Evolutionary conservation across 768 basidiomycete genomes (phyloP).

Genomic region (Suillus paluster): DNA sequence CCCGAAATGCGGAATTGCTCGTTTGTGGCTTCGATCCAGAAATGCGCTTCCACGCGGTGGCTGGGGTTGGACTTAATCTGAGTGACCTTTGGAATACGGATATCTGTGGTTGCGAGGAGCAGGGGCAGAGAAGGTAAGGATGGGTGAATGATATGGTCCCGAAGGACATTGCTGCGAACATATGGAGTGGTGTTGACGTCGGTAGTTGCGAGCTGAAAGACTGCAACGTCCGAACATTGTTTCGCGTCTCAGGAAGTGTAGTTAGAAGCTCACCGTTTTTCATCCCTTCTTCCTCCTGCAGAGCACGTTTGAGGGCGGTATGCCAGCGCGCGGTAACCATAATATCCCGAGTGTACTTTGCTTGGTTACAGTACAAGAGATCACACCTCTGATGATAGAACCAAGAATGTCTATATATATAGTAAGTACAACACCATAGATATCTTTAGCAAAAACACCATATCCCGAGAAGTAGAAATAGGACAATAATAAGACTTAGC

Average conservation of each 20-base stretch:
- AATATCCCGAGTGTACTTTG: background rate
- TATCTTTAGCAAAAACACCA: background rate
- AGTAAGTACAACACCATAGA: background rate
- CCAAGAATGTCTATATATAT: background rate
- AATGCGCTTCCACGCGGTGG: slow-evolving; percentile 58
- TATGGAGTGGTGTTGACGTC: slow-evolving; percentile 46
- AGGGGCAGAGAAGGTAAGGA: slow-evolving; percentile 55
- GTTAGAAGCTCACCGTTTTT: slow-evolving; percentile 22
- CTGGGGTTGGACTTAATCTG: slow-evolving; percentile 55
- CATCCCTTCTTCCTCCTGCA: slow-evolving; percentile 43
- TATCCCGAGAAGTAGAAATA: background rate
- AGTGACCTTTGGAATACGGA: slow-evolving; percentile 68
- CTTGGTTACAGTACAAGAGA: background rate
- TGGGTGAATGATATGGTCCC: slow-evolving; percentile 54
- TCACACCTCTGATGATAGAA: background rate
- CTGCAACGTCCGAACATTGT: slow-evolving; percentile 36
- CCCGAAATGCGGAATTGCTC: slow-evolving; percentile 80
- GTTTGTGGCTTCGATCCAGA: slow-evolving; percentile 70
- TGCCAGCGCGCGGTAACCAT: slow-evolving; percentile 49
- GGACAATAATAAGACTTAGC: slow-evolving; percentile 1
- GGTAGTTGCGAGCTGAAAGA: slow-evolving; percentile 53
- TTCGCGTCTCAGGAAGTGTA: background rate
- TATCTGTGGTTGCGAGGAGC: slow-evolving; percentile 70
- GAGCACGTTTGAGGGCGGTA: slow-evolving; percentile 45
- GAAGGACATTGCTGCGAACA: slow-evolving; percentile 69